Evolutionary conservation across 2,329 filamentous ascomycete genomes (phyloP).

Genomic region (Alternaria dauci): DNA sequence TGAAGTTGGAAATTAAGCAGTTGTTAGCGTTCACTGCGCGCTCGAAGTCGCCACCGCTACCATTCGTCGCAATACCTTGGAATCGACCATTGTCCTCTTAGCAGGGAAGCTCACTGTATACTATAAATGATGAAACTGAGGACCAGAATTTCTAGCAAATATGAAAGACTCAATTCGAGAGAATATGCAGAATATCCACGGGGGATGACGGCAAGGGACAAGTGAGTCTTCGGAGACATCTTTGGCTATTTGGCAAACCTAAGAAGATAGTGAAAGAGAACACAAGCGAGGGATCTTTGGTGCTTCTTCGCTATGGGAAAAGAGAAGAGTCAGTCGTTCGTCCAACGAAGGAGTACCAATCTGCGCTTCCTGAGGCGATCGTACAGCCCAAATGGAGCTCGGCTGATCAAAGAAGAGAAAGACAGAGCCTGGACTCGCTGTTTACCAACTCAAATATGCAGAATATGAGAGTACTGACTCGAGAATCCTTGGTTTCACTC

Average conservation of each 20-base stretch:
- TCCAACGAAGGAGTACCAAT: neutral
- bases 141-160: neutral
- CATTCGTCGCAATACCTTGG: neutral
- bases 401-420: neutral
- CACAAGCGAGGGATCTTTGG: no score
- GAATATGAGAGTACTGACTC: no score
- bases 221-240: neutral
- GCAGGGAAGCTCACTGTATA: neutral
- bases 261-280: neutral
- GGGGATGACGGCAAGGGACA: neutral
- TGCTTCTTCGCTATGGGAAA: no score
- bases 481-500: neutral
- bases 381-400: neutral
- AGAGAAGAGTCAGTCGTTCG: neutral
- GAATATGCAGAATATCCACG: neutral
- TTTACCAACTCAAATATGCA: no score
- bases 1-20: neutral
- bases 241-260: neutral
- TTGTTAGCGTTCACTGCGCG: no score
- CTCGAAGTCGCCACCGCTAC: neutral
- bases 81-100: neutral
- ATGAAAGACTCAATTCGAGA: neutral
- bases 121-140: neutral
- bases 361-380: neutral
- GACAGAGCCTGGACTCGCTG: no score